phyloP scores from a whole-genome alignment of 306 rosid species.

The Quillaja saponaria region DNA sequence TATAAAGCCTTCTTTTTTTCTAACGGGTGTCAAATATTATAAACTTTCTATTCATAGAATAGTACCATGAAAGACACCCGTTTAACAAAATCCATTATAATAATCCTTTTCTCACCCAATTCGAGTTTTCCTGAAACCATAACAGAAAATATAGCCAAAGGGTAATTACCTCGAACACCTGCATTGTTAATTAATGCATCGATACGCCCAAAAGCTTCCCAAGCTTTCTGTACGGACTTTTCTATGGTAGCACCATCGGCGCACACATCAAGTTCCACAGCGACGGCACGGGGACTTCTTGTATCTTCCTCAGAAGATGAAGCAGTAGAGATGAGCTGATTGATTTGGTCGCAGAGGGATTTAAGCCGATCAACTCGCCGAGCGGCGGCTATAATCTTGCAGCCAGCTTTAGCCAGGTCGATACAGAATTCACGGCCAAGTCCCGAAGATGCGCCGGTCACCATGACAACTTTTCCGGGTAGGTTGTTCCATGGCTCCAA shows the following conservation, averaged over 20 bases:
- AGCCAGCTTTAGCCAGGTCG: constrained; percentile 68
- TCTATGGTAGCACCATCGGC: constrained; percentile 52
- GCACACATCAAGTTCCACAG: constrained; percentile 65
- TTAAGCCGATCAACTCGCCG: constrained; percentile 67
- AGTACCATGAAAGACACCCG: background rate
- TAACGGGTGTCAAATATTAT: too few species aligned
- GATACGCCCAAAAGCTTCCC: constrained; percentile 72
- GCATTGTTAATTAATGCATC: constrained; percentile 79
- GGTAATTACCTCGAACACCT: constrained; percentile 62
- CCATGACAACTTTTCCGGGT: constrained; percentile 68
- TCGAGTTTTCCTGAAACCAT: too few species aligned
- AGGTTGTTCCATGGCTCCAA: constrained; percentile 62
- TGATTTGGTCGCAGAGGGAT: constrained; percentile 60
- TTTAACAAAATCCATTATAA: too few species aligned
- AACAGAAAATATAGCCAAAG: too few species aligned
- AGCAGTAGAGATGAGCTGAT: constrained; percentile 17
- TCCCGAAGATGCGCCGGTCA: constrained; percentile 88
- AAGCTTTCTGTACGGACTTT: constrained; percentile 56
- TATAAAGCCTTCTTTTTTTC: too few species aligned
- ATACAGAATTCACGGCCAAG: constrained; percentile 70
- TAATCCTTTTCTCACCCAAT: too few species aligned
- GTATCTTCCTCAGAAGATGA: background rate
- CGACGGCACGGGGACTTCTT: constrained; percentile 41
- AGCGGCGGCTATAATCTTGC: constrained; percentile 62
- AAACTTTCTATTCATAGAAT: too few species aligned